Conservation (phyloP, 2,329 filamentous ascomycete genomes). For the Calonectria crousiana region DNA sequence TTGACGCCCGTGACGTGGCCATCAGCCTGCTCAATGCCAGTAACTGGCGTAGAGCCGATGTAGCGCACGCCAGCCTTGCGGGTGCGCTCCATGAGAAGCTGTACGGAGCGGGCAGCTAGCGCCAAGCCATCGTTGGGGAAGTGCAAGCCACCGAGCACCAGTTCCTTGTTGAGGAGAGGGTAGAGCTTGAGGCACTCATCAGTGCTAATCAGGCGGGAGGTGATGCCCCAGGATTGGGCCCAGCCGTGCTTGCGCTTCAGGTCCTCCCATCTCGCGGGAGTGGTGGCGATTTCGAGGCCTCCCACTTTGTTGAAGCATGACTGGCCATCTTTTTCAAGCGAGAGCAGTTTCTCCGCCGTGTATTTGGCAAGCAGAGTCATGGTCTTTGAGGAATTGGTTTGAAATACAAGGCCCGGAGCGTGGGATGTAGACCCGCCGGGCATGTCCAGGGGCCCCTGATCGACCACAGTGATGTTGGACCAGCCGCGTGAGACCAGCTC, state of each 20-base stretch:
- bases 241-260: slow-evolving; percentile 73
- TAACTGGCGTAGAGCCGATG: slow-evolving; percentile 67
- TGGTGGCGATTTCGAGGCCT: slow-evolving; percentile 73
- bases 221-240: slow-evolving; percentile 71
- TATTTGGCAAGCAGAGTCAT: slow-evolving; percentile 71
- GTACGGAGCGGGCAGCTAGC: slow-evolving; percentile 70
- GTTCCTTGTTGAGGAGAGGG: slow-evolving; percentile 64
- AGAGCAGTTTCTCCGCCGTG: slow-evolving; percentile 70
- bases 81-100: slow-evolving; percentile 70
- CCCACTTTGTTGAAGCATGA: slow-evolving; percentile 73
- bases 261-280: slow-evolving; percentile 68
- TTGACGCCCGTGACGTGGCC: slow-evolving; percentile 68
- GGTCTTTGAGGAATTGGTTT: slow-evolving; percentile 69
- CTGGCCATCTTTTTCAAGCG: slow-evolving; percentile 54
- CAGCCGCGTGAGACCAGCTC: slow-evolving; percentile 73
- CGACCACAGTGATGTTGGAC: slow-evolving; percentile 73
- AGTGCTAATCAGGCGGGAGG: slow-evolving; percentile 62
- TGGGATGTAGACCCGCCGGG: slow-evolving; percentile 76
- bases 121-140: slow-evolving; percentile 73
- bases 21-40: slow-evolving; percentile 63
- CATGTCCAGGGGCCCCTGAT: slow-evolving; percentile 72
- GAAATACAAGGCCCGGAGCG: slow-evolving; percentile 73
- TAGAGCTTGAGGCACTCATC: slow-evolving; percentile 67
- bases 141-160: slow-evolving; percentile 69
- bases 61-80: slow-evolving; percentile 69